Evolutionary conservation across 352 stramenopile genomes (phyloP).

Genomic region (Globisporangium ultimum): DNA sequence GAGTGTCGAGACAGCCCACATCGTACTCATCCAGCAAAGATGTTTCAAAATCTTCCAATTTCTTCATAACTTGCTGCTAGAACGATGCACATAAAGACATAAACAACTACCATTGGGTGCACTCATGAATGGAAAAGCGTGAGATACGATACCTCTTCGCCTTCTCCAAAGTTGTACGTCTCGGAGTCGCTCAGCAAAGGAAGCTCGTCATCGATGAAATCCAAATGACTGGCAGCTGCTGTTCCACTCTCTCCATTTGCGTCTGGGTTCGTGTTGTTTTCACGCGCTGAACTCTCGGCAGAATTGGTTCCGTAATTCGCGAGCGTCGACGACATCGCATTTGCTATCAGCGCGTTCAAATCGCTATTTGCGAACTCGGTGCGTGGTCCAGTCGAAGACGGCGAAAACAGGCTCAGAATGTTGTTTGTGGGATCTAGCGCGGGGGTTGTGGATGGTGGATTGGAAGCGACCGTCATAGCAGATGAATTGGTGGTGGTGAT

Average conservation of each 20-base stretch:
- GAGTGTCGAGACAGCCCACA: slow-evolving; percentile 77
- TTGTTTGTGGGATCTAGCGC: slow-evolving; percentile 37
- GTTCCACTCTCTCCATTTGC: background rate
- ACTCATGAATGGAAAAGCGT: slow-evolving; percentile 1
- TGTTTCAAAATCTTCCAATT: slow-evolving; percentile 85
- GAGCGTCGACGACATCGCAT: slow-evolving; percentile 20
- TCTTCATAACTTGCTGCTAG: slow-evolving; percentile 86
- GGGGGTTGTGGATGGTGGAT: slow-evolving; percentile 7
- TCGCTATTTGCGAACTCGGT: slow-evolving; percentile 20
- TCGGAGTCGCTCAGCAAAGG: slow-evolving; percentile 65
- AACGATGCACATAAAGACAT: slow-evolving; percentile 18
- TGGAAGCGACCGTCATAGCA: slow-evolving; percentile 32
- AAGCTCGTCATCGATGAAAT: slow-evolving; percentile 76
- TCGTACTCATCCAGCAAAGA: slow-evolving; percentile 88
- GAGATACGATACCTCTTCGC: slow-evolving; percentile 64
- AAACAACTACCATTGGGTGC: slow-evolving; percentile 10
- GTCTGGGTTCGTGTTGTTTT: background rate
- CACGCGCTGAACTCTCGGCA: slow-evolving; percentile 1
- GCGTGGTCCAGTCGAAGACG: slow-evolving; percentile 9
- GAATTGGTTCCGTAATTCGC: slow-evolving; percentile 18
- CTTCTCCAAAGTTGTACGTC: slow-evolving; percentile 67
- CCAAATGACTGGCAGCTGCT: slow-evolving; percentile 26
- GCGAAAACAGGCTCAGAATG: slow-evolving; percentile 78
- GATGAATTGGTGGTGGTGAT: slow-evolving; percentile 25
- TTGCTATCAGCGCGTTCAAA: slow-evolving; percentile 15